Evolutionary conservation across 345 rosid genomes (phyloP), one percentile per base, ranked within the genome.

Genomic region (Hibiscus tridactylites): DNA sequence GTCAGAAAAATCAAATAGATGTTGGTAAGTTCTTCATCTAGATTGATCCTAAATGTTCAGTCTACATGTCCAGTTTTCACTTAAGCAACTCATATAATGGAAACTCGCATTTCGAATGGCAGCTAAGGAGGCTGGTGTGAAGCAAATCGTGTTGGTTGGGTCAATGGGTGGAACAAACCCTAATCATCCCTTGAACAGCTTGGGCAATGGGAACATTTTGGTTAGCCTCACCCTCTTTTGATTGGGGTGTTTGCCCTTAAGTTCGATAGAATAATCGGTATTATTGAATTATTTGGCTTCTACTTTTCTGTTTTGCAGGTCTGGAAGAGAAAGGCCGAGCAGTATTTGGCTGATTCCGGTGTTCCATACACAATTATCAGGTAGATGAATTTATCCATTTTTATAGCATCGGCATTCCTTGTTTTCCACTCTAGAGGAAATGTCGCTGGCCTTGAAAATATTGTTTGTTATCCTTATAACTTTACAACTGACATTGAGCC

Each of bases 311-410:
- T 37, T 31, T 58, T 9, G 46, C 75, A 89, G 97, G 83, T 92
- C 12, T 95, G 99, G 99, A 95, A 95, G 88, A 89, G 99, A 84
- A 95, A 95, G 77, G 92, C 99, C 16, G 99, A 95, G 84, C 97
- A 90, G 75, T 95, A 92, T 83, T 83, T 95, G 91, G 92, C 93
- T 49, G 97, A 95, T 74, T 90, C 93, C 33, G 93, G 97, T 58
- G 39, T 95, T 68, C 93, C 99, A 0, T 92, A 92, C 84, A 95
- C 99, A 44, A 95, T 95, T 52, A 89, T 95, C 85, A 91, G 98
- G 98, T 59, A 71, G 16, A 26, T 13, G 5, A 15, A 31, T 28
- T 13, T 31, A 28, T 6, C 24, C n/a, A 0, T 33, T 49, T 49
- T 63, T 24, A 39, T 62, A 47, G 24, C 54, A 5, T 62, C 6